Evolutionary conservation across 1,139 yeast genomes (phyloP), one percentile per base, ranked within the genome.

Genomic region (Taiozyma sp.): DNA sequence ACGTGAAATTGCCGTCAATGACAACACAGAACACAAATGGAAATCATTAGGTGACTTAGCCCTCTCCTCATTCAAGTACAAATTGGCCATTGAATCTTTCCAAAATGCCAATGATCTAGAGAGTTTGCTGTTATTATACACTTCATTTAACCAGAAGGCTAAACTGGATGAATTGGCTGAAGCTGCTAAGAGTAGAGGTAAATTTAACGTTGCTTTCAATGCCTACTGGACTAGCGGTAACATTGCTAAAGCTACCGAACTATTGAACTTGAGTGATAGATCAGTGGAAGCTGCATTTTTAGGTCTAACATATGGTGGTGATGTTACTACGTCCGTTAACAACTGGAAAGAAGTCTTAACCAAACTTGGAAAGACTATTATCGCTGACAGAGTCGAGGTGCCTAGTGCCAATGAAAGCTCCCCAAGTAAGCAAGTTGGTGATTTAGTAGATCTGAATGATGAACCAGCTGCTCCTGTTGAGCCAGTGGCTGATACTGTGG

Each of bases 1-100:
- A 12, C 79, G 81, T 59, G 81, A 80, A 44, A 82, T 93, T 65
- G 89, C 96, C 41, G 65, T 72, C 16, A 66, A 66, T 34, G 71
- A 74, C 46, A 73, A 75, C 51, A 86, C 82, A 58, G 81, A 82
- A 57, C 80, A 79, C 64, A 92, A 90, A 70, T 93, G 98, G 98
- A 89, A 88, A 70, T 79, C 84, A 55, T 79, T 93, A 52, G 99
- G 98, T 57, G 99, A 93, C 72, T 78, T 84, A 55, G 88, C 97
- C 6, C 76, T 95, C 60, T 68, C 76, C 16, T 79, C 79, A 55
- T 93, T 96, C 90, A 83, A 92, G 62, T 78, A 90, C 56, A 81
- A 80, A 60, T 75, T 90, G 57, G 98, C 99, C 4, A 84, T 84
- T 60, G 83, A 85, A 61, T 80, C 96, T 52, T 95, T 84, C 70